Conservation (phyloP, 495 filamentous ascomycete species). For the Hypomontagnella monticulosa region DNA sequence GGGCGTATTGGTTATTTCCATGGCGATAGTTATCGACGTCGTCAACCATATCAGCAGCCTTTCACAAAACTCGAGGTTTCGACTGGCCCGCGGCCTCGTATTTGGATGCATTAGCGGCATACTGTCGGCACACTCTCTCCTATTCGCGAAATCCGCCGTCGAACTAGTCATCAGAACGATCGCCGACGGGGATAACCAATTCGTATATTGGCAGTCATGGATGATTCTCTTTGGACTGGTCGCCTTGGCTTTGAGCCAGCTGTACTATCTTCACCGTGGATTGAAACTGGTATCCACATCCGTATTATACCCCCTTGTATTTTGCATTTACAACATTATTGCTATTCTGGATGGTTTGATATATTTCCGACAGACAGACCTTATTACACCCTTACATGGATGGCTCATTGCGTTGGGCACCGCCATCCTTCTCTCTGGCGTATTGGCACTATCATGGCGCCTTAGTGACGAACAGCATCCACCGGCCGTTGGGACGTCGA, state of each 20-base stretch:
- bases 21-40: constrained; percentile 71
- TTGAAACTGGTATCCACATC: constrained; percentile 95
- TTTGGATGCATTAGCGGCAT: constrained; percentile 93
- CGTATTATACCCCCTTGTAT: constrained; percentile 96
- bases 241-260: constrained; percentile 83
- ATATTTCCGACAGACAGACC: constrained; percentile 90
- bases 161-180: constrained; percentile 95
- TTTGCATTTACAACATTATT: constrained; percentile 99
- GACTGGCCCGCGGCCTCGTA: constrained; percentile 85
- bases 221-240: constrained; percentile 86
- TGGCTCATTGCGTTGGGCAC: constrained; percentile 89
- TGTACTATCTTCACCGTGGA: constrained; percentile 94
- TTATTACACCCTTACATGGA: constrained; percentile 77
- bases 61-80: constrained; percentile 68
- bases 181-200: constrained; percentile 88
- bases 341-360: constrained; percentile 97
- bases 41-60: constrained; percentile 58
- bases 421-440: constrained; percentile 82
- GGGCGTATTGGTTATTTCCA: constrained; percentile 71
- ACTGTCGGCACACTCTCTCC: constrained; percentile 88
- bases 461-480: constrained; percentile 76
- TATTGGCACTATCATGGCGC: constrained; percentile 93
- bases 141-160: constrained; percentile 96
- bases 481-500: constrained; percentile 67
- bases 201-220: constrained; percentile 98